These are phyloP conservation scores for Alternaria sp. DNA, from an alignment of 2,329 filamentous ascomycete genomes.

Conservation along the genomic window DNA sequence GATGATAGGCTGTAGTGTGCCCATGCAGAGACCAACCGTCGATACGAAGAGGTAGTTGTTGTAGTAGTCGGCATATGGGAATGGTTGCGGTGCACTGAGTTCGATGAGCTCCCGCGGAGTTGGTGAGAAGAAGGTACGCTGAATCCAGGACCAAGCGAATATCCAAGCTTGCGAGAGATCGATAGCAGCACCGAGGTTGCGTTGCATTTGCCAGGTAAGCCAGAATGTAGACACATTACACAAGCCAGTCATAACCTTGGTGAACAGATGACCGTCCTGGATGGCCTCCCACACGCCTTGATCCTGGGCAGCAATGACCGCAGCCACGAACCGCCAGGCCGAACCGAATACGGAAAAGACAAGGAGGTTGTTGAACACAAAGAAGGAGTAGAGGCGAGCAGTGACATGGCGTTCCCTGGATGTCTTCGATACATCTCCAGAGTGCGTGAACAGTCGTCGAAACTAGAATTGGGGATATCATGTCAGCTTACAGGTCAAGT, in stretches of 20 bases:
- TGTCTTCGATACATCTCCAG: constrained; percentile 90
- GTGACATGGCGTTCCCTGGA: constrained; percentile 85
- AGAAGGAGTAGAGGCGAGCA: constrained; percentile 92
- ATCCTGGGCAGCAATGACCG: constrained; percentile 63
- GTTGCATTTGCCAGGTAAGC: constrained; percentile 87
- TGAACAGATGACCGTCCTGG: constrained; percentile 66
- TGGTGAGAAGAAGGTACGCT: constrained; percentile 79
- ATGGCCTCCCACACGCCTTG: constrained; percentile 72
- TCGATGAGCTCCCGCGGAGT: constrained; percentile 93
- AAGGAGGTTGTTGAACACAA: constrained; percentile 94
- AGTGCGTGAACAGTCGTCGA: constrained; percentile 79
- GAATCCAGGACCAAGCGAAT: constrained; percentile 78
- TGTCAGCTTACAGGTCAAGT: background rate
- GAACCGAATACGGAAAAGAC: constrained; percentile 92
- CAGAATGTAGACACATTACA: constrained; percentile 88
- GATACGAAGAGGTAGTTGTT: constrained; percentile 96
- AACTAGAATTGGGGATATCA: constrained; percentile 56
- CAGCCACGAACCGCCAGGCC: constrained; percentile 76
- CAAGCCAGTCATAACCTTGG: constrained; percentile 72
- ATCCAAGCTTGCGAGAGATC: constrained; percentile 88
- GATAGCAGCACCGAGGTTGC: constrained; percentile 81
- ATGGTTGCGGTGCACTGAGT: constrained; percentile 86
- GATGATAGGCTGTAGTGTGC: constrained; percentile 83
- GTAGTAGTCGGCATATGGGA: constrained; percentile 96
- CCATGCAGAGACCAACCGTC: constrained; percentile 84